Base-by-base conservation (phyloP, 2,329 filamentous ascomycete species). In the Pseudocercospora ulei region DNA sequence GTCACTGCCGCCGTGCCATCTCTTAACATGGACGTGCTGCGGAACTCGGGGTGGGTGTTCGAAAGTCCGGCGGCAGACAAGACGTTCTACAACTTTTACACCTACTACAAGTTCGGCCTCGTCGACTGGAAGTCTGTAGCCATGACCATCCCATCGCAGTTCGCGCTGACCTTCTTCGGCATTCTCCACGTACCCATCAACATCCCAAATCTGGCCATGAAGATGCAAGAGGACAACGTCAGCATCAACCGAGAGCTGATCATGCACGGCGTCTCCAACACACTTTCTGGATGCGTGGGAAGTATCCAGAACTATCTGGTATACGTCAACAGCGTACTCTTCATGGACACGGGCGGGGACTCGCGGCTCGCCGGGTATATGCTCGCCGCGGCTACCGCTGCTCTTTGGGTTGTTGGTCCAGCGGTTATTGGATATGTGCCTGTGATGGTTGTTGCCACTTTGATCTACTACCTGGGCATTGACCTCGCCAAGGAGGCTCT, bases 31-130 rank as follows among this genome's bases (percentile, higher is more conserved):
- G 70, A 75, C 23, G 68, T 68, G 7, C 65, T 96, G 28, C 78
- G 86, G 37, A 62, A 73, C 6, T 66, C 71, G 33, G 90, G 90
- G 11, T 98, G 90, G 90, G 81, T 96, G 7, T 98, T 98, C 54
- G 74, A 84, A 52, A 81, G 81, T 0, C 88, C 90, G 1, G 80
- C 81, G 29, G 79, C 80, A 6, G 82, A 76, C 7, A 84, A 93
- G 53, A 86, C 90, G 0, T 98, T 92, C 76, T 98, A 90, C 75
- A 86, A 90, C 58, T 98, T 98, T 56, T 98, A 94, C 64, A 92
- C 85, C 0, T 73, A 96, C 31, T 98, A 94, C 63, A 69, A 71
- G 77, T 57, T 56, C 42, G 43, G 38, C 22, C 27, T 58, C 14
- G 81, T 96, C 2, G 75, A 87, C 51, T 94, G 84, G 82, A 71